A percentile compares a stretch with the other conserved stretches of the same genome.
Conservation (phyloP, 2,329 filamentous ascomycete species). For the Xylariales sp. region DNA sequence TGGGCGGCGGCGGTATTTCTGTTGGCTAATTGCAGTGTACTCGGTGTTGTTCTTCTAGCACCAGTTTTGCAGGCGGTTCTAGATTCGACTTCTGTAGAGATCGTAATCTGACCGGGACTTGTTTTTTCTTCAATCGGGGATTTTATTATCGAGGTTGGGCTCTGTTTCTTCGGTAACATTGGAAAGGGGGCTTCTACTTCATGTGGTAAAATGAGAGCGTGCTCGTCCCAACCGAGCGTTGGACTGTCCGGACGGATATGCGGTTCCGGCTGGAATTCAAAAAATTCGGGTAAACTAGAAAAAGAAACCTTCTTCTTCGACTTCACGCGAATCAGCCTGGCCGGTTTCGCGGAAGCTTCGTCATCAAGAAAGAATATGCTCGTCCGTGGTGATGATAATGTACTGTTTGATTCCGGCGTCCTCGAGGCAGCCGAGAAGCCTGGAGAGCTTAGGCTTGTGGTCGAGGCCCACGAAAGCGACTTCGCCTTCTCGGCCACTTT, state of each 20-base stretch:
- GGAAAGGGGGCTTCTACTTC: conserved; percentile 15
- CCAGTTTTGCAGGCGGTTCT: neutral
- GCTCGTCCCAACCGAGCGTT: conserved; percentile 66
- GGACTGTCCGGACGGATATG: conserved; percentile 69
- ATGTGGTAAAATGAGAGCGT: conserved; percentile 34
- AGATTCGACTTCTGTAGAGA: neutral
- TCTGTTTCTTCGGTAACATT: conserved; percentile 17
- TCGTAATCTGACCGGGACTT: neutral
- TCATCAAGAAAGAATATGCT: conserved; percentile 53
- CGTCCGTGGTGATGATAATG: conserved; percentile 59
- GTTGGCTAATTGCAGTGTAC: neutral
- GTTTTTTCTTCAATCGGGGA: conserved; percentile 3
- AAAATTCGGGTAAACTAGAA: conserved; percentile 50
- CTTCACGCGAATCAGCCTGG: conserved; percentile 34
- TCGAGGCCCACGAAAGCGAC: conserved; percentile 53
- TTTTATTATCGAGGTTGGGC: conserved; percentile 28
- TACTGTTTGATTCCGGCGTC: conserved; percentile 59
- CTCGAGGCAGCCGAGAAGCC: conserved; percentile 60
- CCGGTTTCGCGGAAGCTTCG: conserved; percentile 25
- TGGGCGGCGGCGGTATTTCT: conserved; percentile 29
- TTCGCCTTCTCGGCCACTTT: conserved; percentile 51
- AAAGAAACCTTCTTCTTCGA: conserved; percentile 59
- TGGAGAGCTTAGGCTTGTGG: conserved; percentile 59
- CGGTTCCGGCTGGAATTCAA: conserved; percentile 55
- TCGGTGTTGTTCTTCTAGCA: neutral